Base-by-base conservation (phyloP, 441 rosid species). In the Iberis amara region DNA sequence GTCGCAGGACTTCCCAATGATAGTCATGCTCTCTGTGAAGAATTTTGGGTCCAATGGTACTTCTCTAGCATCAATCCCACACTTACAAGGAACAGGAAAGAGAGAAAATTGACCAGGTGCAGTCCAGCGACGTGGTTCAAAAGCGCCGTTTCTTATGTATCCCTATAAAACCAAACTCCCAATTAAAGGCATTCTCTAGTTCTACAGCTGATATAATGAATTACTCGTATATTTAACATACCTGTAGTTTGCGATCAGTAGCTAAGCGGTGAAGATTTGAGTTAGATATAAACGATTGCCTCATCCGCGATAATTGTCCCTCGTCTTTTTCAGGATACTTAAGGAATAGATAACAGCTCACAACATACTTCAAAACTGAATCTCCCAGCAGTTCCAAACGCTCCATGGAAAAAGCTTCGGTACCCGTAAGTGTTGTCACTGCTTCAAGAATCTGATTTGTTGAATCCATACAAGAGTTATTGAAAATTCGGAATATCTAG, bases 301-400 rank as follows among this genome's bases (percentile, higher is more conserved):
- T 78, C 56, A 9, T 45, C 35, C 64, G 47, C 44, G 89, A 52
- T 73, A 92, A 63, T 24, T 86, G 74, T 31, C 99, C 97, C 62
- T 92, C 97, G 9, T 92, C 72, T 56, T 79, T 79, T 31, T 61
- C 57, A 7, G 89, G 88, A 72, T 81, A 67, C 61, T 66, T 86
- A 52, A 92, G 82, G 73, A 70, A 92, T 43, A 86, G 77, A 68
- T 80, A 68, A 63, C 86, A 81, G 68, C 95, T 81, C 51, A 77
- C 82, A 32, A 78, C 80, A 73, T 86, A 92, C 73, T 89, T 92
- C 39, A 92, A 66, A 57, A 89, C 86, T 7, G 99, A 92, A 72
- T 92, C 99, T 27, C 99, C 99, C 6, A 92, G 95, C 69, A 89
- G 73, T 72, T 92, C 99, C 76, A 92, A 57, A n/a, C 99, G 81